Evolutionary conservation across 495 filamentous ascomycete genomes (phyloP), one percentile per base, ranked within the genome.

Genomic region (Parachaetomium inaequale): DNA sequence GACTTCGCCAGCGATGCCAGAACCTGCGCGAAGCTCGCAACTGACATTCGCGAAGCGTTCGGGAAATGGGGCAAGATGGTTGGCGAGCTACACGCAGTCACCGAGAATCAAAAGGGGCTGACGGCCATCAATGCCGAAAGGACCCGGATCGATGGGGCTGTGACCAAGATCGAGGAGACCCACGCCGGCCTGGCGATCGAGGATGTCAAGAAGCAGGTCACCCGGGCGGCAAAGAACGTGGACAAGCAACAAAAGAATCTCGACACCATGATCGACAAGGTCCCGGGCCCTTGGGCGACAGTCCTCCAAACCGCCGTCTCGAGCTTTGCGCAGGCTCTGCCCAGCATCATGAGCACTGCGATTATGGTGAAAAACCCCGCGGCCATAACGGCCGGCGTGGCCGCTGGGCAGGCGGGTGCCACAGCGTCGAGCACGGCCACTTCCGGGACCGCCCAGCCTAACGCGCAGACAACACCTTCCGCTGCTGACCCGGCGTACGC

Each of bases 211-310:
- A 42, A 43, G 32, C 6, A 42, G 32, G 32, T 56, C 10, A 23
- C 32, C 15, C n/a, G 19, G 36, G 36, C 54, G n/a, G 34, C 32
- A 25, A 17, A 21, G 36, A 32, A 29, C 38, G 31, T 56, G 17
- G 38, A 56, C 2, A 34, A 42, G 11, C 31, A 26, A 21, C 31
- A 38, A 23, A 56, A 56, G 26, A 26, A 38, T 26, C 54, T 56
- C 32, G 54, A 56, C n/a, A 56, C 54, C 25, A 38, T 42, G 32
- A 43, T 43, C 54, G 54, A 56, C 54, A 56, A 56, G 36, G 38
- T 40, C 8, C 54, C 54, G 2, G 32, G 54, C 8, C 32, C 54
- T 23, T 42, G 36, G 32, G 38, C 34, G 25, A 43, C 31, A 32
- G 54, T 38, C n/a, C 23, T 43, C 14, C 31, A 42, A 17, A 17